Evolutionary conservation across 2,329 filamentous ascomycete genomes (phyloP).

Genomic region (Aureobasidium sp.): DNA sequence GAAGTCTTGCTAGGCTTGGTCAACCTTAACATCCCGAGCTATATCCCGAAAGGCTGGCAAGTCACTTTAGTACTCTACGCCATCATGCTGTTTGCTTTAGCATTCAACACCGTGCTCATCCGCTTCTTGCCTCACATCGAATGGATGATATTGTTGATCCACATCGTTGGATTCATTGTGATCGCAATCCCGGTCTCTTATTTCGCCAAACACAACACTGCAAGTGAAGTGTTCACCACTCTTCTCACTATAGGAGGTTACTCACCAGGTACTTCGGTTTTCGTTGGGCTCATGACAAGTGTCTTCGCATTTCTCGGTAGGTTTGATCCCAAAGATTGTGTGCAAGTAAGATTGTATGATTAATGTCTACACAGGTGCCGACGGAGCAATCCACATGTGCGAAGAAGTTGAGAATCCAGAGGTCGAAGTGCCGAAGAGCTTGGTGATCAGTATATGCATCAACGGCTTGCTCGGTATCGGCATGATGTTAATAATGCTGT

Average conservation of each 20-base stretch:
- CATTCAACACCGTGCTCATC: constrained; percentile 37
- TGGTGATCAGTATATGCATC: constrained; percentile 39
- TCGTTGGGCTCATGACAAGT: not conserved
- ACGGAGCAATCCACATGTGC: not conserved
- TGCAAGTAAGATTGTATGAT: not conserved
- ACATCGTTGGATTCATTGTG: constrained; percentile 14
- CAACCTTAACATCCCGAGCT: constrained; percentile 28
- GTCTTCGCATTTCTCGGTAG: not conserved
- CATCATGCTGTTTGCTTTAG: constrained; percentile 21
- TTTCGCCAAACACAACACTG: constrained; percentile 20
- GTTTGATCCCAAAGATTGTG: too few relatives aligned
- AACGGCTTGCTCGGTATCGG: constrained; percentile 41
- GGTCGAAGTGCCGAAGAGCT: constrained; percentile 38
- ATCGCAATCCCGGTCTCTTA: constrained; percentile 19
- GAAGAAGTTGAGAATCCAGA: constrained; percentile 35
- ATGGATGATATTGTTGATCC: constrained; percentile 20
- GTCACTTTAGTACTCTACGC: constrained; percentile 31
- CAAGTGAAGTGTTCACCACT: constrained; percentile 21
- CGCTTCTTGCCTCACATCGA: constrained; percentile 32
- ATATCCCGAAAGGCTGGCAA: constrained; percentile 31
- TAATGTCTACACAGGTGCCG: not conserved
- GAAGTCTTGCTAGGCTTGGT: constrained; percentile 15
- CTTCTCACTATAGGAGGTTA: not conserved
- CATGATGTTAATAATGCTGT: constrained; percentile 36
- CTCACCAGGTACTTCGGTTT: not conserved